These are phyloP conservation scores for Ceratobasidium sp. DNA, from an alignment of 1,284 basidiomycete genomes.

Conservation along the genomic window DNA sequence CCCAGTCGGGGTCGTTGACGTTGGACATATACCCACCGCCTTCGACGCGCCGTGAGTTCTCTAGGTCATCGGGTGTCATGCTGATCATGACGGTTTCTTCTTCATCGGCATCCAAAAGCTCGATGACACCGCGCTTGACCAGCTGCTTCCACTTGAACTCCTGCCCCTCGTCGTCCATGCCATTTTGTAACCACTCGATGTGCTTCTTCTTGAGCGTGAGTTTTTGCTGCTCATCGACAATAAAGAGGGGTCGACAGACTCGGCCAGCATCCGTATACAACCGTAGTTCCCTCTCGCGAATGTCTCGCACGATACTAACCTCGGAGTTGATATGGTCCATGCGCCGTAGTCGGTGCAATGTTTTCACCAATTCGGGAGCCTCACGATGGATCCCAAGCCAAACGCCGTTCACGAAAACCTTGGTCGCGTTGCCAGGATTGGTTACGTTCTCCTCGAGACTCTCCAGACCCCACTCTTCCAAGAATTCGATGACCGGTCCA, in stretches of 20 bases:
- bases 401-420: conserved; percentile 99
- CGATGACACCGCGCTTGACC: conserved; percentile 88
- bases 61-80: conserved; percentile 96
- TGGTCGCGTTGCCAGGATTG: conserved; percentile 84
- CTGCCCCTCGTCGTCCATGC: conserved; percentile 54
- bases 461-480: conserved; percentile 98
- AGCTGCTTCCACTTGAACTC: conserved; percentile 86
- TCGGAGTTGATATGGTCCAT: conserved; percentile 97
- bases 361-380: conserved; percentile 89
- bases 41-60: conserved; percentile 76
- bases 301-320: conserved; percentile 96
- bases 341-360: conserved; percentile 89
- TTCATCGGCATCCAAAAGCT: conserved; percentile 97
- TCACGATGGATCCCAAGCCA: conserved; percentile 99
- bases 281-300: conserved; percentile 92
- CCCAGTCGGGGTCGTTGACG: conserved; percentile 72
- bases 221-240: conserved; percentile 92
- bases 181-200: conserved; percentile 72
- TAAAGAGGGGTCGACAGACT: conserved; percentile 95
- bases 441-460: conserved; percentile 89
- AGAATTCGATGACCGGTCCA: conserved; percentile 96
- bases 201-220: conserved; percentile 81
- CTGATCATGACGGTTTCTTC: conserved; percentile 99
- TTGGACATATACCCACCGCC: conserved; percentile 52
- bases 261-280: conserved; percentile 97